Conservation (phyloP, 1,284 basidiomycete species). For the Cryptococcus maquisensis region DNA sequence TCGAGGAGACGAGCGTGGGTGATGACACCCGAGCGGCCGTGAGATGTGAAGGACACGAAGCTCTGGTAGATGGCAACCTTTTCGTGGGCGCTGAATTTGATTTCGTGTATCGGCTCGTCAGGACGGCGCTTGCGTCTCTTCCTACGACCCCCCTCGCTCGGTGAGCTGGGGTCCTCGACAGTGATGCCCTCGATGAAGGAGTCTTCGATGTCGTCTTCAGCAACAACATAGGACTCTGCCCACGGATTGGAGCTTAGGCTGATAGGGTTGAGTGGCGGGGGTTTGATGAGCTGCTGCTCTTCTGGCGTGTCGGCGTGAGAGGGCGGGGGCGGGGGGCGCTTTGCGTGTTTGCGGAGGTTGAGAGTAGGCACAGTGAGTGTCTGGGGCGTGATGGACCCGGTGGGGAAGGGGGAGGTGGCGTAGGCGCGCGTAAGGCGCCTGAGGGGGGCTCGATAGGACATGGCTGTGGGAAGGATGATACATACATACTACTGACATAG, state of each 20-base stretch:
- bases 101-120: not conserved
- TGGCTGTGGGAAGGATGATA: no score
- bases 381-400: no score
- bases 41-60: constrained; percentile 4
- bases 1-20: constrained; percentile 56
- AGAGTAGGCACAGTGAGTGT: no score
- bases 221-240: constrained; percentile 8
- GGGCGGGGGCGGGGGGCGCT: not conserved
- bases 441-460: no score
- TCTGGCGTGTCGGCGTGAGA: not conserved
- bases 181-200: not conserved
- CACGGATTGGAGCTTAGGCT: constrained; percentile 16
- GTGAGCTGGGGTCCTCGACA: not conserved
- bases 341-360: not conserved
- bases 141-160: not conserved
- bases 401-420: no score
- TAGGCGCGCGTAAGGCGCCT: no score
- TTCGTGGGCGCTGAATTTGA: not conserved
- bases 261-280: constrained; percentile 2
- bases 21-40: constrained; percentile 10
- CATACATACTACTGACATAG: no score
- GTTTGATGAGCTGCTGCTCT: not conserved
- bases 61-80: constrained; percentile 1
- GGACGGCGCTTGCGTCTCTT: not conserved
- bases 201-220: constrained; percentile 12